Evolutionary conservation across 2,329 filamentous ascomycete species (phyloP).

Genomic region (Exophiala calicioides): DNA sequence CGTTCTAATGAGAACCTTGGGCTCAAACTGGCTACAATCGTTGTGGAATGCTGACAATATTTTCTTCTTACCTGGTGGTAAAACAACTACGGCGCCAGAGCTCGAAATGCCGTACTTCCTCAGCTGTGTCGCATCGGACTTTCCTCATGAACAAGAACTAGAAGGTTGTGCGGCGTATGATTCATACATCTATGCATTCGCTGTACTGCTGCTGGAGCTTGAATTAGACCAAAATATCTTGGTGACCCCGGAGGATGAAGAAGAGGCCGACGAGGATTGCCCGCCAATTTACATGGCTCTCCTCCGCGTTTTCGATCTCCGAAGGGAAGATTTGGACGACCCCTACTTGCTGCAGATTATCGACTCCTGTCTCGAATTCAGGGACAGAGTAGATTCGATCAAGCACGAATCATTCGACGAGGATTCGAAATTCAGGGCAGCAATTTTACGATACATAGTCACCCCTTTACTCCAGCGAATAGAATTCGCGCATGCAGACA

Average conservation of each 20-base stretch:
- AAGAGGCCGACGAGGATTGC: conserved; percentile 2
- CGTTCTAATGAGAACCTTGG: not conserved
- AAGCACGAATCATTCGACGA: conserved; percentile 1
- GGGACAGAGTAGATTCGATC: conserved; percentile 1
- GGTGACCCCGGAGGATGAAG: not conserved
- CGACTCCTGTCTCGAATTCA: conserved; percentile 6
- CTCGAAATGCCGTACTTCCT: conserved; percentile 1
- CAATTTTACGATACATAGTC: not conserved
- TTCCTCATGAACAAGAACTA: not conserved
- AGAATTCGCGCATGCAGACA: not conserved
- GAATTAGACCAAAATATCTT: conserved; percentile 1
- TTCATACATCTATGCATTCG: conserved; percentile 5
- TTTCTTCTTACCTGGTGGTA: not conserved
- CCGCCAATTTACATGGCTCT: conserved; percentile 1
- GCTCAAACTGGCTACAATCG: not conserved
- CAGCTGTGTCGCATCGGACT: not conserved
- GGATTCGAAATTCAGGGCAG: not conserved
- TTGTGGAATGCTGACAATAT: not conserved
- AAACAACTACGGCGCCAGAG: not conserved
- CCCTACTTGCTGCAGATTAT: conserved; percentile 4
- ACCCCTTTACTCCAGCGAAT: not conserved
- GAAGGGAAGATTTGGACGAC: conserved; percentile 5
- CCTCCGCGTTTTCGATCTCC: not conserved
- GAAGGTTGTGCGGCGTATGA: not conserved
- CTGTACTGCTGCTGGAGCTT: conserved; percentile 3